Conservation (phyloP, 495 filamentous ascomycete genomes). For the Xylaria curta region DNA sequence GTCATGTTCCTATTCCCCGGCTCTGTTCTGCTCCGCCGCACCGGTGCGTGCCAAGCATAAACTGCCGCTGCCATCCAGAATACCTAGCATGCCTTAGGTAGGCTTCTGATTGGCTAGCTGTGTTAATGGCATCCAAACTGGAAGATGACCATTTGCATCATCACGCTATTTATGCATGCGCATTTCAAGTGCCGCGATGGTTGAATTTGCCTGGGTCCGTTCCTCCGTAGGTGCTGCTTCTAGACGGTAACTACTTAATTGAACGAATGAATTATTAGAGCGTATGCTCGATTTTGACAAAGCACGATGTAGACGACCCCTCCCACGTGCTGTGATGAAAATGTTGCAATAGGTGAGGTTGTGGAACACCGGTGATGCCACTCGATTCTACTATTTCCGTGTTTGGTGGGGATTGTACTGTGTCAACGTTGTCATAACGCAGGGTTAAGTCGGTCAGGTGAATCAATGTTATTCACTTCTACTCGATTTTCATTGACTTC, state of each 20-base stretch:
- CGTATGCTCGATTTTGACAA: neutral
- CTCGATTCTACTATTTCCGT: too few relatives aligned
- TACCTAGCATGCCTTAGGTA: too few relatives aligned
- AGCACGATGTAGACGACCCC: neutral
- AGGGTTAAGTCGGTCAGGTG: neutral
- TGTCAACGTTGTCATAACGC: neutral
- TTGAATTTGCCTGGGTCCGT: neutral
- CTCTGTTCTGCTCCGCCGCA: conserved; percentile 1
- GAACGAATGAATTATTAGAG: neutral
- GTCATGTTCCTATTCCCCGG: conserved; percentile 15
- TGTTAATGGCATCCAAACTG: neutral
- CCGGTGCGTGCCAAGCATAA: conserved; percentile 11
- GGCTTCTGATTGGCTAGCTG: neutral
- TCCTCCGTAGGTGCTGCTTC: neutral
- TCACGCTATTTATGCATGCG: neutral
- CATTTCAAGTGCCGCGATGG: neutral
- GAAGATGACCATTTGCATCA: neutral
- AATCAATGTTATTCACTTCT: neutral
- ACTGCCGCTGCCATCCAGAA: neutral
- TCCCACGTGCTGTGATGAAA: neutral
- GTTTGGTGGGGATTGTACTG: neutral
- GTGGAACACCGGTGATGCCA: too few relatives aligned
- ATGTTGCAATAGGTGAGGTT: neutral
- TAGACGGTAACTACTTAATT: neutral
- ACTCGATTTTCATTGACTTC: neutral